Percentiles rank a stretch among this genome's conserved stretches.
phyloP scores from a whole-genome alignment of 2,329 filamentous ascomycete genomes.

The Hypoxylon sp. region DNA sequence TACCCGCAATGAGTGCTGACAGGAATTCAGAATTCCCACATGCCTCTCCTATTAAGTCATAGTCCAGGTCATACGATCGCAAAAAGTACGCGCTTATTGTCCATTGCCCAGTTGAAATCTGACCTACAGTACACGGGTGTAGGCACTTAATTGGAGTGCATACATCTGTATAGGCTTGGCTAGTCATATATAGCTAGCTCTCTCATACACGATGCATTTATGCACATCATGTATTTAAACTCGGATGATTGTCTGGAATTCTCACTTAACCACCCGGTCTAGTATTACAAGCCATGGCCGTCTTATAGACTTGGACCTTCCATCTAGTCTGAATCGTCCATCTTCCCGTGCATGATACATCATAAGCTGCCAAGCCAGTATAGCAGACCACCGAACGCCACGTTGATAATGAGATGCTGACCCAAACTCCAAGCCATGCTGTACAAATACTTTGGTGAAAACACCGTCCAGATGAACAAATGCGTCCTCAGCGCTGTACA shows the following conservation, averaged over 20 bases:
- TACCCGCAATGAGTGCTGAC: conserved; percentile 17
- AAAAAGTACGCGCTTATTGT: no score
- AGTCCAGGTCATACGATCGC: no score
- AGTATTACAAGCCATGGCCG: neutral
- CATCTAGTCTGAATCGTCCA: neutral
- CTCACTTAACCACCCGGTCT: neutral
- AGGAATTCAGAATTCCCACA: neutral
- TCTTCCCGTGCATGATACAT: conserved; percentile 10
- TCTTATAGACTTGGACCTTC: neutral
- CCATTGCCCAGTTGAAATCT: no score
- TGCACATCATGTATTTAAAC: conserved; percentile 5
- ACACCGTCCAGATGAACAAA: conserved; percentile 98
- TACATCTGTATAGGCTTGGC: neutral
- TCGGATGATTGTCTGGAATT: neutral
- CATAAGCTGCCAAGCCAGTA: conserved; percentile 62
- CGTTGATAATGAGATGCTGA: conserved; percentile 81
- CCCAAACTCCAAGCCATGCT: conserved; percentile 88
- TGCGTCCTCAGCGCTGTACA: conserved; percentile 88
- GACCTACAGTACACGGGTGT: no score
- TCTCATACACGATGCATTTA: conserved; percentile 9
- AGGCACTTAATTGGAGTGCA: neutral
- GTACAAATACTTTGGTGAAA: conserved; percentile 96
- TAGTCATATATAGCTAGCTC: neutral
- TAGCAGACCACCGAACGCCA: conserved; percentile 70
- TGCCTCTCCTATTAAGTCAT: no score